These are phyloP conservation scores for Irpex sp. DNA, from an alignment of 1,284 basidiomycete species.

Conservation along the genomic window DNA sequence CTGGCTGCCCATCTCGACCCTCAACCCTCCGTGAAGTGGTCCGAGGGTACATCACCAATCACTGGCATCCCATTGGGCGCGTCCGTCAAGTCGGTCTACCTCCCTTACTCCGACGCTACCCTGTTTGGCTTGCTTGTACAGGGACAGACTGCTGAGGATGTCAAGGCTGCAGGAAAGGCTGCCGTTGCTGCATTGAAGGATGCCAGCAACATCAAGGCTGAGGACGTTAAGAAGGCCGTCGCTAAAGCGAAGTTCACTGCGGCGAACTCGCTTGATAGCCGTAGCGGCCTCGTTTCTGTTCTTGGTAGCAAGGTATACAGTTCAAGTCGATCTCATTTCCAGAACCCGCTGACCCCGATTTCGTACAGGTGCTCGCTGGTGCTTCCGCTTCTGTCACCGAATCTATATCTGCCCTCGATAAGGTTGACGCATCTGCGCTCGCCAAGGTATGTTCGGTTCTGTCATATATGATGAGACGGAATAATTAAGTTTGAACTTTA, in stretches of 20 bases:
- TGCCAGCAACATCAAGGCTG: constrained; percentile 50
- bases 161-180: constrained; percentile 61
- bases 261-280: constrained; percentile 62
- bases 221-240: constrained; percentile 75
- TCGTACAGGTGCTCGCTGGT: constrained; percentile 52
- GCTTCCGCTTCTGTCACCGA: constrained; percentile 46
- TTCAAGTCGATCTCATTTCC: background rate
- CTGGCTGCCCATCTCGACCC: constrained; percentile 76
- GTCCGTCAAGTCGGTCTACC: constrained; percentile 65
- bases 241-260: constrained; percentile 84
- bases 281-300: constrained; percentile 61
- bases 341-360: background rate
- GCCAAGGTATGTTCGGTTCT: constrained; percentile 45
- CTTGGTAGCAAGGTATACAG: constrained; percentile 56
- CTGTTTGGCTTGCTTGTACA: constrained; percentile 80
- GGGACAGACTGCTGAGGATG: constrained; percentile 49
- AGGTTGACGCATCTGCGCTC: constrained; percentile 52
- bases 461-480: background rate
- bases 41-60: constrained; percentile 65
- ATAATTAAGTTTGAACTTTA: background rate
- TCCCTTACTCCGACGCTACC: constrained; percentile 86
- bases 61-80: constrained; percentile 48
- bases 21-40: constrained; percentile 79
- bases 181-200: constrained; percentile 67
- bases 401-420: constrained; percentile 55